phyloP scores from a whole-genome alignment of 164 flowering plant genomes.

The Hamamelis virginiana region DNA sequence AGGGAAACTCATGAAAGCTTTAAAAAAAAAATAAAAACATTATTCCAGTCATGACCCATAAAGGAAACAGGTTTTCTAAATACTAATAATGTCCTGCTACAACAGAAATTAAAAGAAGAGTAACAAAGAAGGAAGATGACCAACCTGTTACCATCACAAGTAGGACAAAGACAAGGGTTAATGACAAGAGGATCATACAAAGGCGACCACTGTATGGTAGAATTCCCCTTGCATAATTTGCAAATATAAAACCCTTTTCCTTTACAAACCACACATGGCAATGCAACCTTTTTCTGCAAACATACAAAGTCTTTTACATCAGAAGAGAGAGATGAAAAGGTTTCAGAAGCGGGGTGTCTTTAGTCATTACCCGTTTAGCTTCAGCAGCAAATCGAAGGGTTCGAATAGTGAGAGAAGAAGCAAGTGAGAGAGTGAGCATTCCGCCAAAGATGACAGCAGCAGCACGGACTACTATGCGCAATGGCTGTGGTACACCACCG shows the following conservation, averaged over 20 bases:
- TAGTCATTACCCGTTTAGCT: constrained; percentile 16
- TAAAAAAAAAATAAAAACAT: background rate
- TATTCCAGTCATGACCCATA: background rate
- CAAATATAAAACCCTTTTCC: constrained; percentile 66
- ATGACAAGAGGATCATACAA: constrained; percentile 58
- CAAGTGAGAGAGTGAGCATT: constrained; percentile 12
- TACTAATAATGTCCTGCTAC: background rate
- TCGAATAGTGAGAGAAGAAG: constrained; percentile 16
- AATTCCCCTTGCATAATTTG: constrained; percentile 63
- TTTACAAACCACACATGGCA: constrained; percentile 48
- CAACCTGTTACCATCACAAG: constrained; percentile 74
- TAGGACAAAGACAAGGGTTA: constrained; percentile 76
- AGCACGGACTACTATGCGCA: constrained; percentile 1
- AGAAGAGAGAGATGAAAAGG: background rate
- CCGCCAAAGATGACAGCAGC: constrained; percentile 23
- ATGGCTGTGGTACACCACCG: constrained; percentile 9
- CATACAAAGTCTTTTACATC: background rate
- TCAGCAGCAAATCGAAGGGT: constrained; percentile 16
- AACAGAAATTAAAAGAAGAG: background rate
- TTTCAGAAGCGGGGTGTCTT: background rate
- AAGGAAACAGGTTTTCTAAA: background rate
- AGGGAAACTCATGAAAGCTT: too few species aligned
- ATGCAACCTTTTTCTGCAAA: constrained; percentile 46
- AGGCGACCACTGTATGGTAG: constrained; percentile 72
- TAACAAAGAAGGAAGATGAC: constrained; percentile 1